These are phyloP conservation scores for Eurotiales sp. DNA, from an alignment of 2,329 filamentous ascomycete species.

Conservation along the genomic window DNA sequence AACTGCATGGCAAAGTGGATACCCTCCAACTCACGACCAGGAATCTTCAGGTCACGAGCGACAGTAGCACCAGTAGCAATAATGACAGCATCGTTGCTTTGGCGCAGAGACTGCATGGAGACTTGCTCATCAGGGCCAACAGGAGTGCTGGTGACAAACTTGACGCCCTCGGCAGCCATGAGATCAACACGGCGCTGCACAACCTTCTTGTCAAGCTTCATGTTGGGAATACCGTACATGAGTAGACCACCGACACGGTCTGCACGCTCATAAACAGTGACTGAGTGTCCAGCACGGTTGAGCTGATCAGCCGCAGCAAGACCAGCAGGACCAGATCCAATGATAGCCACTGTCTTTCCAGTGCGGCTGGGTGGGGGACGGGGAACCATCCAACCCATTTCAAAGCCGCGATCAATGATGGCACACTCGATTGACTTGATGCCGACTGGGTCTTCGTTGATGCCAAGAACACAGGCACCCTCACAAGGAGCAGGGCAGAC, in stretches of 20 bases:
- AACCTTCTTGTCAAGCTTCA: conserved; percentile 98
- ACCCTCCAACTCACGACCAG: conserved; percentile 80
- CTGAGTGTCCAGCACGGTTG: conserved; percentile 82
- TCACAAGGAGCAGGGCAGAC: conserved; percentile 96
- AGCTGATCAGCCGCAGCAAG: conserved; percentile 89
- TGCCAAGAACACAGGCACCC: conserved; percentile 90
- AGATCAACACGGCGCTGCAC: conserved; percentile 94
- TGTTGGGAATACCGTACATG: conserved; percentile 99
- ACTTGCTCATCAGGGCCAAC: conserved; percentile 71
- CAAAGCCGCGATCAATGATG: conserved; percentile 95
- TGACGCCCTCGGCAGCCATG: conserved; percentile 83
- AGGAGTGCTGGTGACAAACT: conserved; percentile 72
- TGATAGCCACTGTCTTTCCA: conserved; percentile 82
- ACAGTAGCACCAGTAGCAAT: conserved; percentile 92
- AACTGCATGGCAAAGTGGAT: conserved; percentile 98
- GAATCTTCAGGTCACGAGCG: conserved; percentile 86
- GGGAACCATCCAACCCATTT: conserved; percentile 97
- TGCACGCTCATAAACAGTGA: conserved; percentile 89
- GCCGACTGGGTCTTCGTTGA: conserved; percentile 93
- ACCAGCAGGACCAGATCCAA: conserved; percentile 89
- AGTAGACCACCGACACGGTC: conserved; percentile 87
- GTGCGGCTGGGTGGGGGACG: conserved; percentile 72
- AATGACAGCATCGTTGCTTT: conserved; percentile 75
- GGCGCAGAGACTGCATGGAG: conserved; percentile 67
- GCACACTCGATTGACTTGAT: conserved; percentile 99